Conservation (phyloP, 495 filamentous ascomycete genomes). For the Aspergillus biplanus region DNA sequence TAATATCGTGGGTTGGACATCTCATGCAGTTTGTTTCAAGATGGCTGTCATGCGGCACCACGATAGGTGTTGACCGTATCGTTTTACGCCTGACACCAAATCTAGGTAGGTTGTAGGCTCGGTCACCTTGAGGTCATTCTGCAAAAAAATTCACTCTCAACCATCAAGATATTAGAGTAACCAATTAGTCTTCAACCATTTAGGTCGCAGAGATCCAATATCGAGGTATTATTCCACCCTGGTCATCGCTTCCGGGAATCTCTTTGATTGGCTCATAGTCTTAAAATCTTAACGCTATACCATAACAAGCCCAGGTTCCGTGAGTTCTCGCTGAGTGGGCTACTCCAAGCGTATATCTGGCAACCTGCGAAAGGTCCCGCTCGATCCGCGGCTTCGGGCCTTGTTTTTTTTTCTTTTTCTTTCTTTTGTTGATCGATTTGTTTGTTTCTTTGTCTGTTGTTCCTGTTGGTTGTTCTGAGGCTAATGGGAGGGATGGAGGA, state of each 20-base stretch:
- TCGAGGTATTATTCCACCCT: too few relatives aligned
- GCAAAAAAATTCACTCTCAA: not conserved
- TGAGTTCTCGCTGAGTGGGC: conserved; percentile 44
- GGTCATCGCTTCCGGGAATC: too few relatives aligned
- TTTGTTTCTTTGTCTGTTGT: not conserved
- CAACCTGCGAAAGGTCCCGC: conserved; percentile 40
- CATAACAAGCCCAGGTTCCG: too few relatives aligned
- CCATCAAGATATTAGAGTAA: too few relatives aligned
- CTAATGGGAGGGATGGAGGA: too few relatives aligned
- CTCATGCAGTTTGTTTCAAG: conserved; percentile 14
- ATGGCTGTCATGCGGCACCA: not conserved
- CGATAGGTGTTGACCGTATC: conserved; percentile 13
- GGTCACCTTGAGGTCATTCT: not conserved
- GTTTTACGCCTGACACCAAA: not conserved
- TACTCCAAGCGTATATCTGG: conserved; percentile 25
- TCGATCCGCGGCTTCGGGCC: conserved; percentile 38
- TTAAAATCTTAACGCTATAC: too few relatives aligned
- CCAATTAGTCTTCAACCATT: too few relatives aligned
- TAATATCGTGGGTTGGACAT: conserved; percentile 12
- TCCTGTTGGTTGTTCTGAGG: too few relatives aligned
- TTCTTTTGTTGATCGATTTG: not conserved
- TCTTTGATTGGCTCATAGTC: not conserved
- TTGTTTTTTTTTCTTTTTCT: conserved; percentile 21
- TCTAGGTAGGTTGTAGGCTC: not conserved
- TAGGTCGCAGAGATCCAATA: too few relatives aligned